Evolutionary conservation across 768 basidiomycete genomes (phyloP), one percentile per base, ranked within the genome.

Genomic region (Agaricus subrufescens): DNA sequence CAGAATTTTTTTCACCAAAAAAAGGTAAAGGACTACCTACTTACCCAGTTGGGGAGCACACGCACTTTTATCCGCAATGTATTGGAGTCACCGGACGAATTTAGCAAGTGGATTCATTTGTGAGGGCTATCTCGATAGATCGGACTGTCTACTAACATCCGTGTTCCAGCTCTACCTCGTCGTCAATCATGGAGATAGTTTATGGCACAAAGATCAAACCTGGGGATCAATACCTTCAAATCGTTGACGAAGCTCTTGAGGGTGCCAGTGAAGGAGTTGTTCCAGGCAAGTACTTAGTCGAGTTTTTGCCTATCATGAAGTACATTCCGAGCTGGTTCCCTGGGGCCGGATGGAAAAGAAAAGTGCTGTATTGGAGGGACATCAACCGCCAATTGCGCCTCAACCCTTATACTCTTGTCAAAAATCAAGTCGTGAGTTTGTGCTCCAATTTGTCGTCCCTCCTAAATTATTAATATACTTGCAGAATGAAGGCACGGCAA

Each of bases 281-380:
- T 46, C 63, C 68, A 3, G 73, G 74, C 3, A 47, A 67, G 0
- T 75, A 63, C 57, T 61, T 75, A 0, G 74, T 75, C 30, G 73
- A 77, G 49, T 58, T 67, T 0, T n/a, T 69, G 7, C 68, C 69
- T 4, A 54, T 64, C 15, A 63, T 77, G 30, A 70, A 70, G 58
- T 62, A 75, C 49, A 58, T 76, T 5, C 75, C 75, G 2, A 57
- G 59, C 5, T 76, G 72, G 69, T 61, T 75, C 54, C 75, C 75
- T 14, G 71, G 72, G 1, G 67, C 69, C 1, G 68, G 64, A 10
- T 76, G 76, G 62, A 67, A 73, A 59, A 63, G 62, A 4, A 65
- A 71, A 52, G 75, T 72, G 2, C 63, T 57, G 19, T 50, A 63
- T 11, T 73, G 71, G 71, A 50, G 58, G 8, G 61, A 59, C 45